These are phyloP conservation scores for Leptographium galeiforme DNA, from an alignment of 2,329 filamentous ascomycete species.

Conservation along the genomic window DNA sequence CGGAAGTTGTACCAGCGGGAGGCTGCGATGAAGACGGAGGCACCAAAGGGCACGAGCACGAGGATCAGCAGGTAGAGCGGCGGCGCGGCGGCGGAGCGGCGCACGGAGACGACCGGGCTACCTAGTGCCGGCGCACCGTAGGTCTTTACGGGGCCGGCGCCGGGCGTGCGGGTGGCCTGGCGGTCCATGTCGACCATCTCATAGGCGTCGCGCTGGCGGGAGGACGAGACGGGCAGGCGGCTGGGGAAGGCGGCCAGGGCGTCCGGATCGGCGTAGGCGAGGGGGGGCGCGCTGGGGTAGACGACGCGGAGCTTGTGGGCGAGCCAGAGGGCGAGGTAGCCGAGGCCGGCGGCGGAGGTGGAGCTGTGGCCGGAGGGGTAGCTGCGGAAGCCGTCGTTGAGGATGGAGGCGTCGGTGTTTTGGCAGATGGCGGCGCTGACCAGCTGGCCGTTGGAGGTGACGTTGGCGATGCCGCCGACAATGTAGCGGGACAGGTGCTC, in stretches of 20 bases:
- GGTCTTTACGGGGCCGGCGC: neutral
- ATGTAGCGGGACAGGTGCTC: slow-evolving; percentile 43
- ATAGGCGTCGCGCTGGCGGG: slow-evolving; percentile 15
- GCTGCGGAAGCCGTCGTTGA: slow-evolving; percentile 73
- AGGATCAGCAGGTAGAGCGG: slow-evolving; percentile 66
- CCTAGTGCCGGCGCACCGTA: neutral
- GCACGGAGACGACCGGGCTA: slow-evolving; percentile 38
- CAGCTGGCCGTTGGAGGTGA: slow-evolving; percentile 47
- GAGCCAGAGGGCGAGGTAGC: slow-evolving; percentile 79
- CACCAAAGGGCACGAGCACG: slow-evolving; percentile 56
- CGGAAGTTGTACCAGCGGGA: slow-evolving; percentile 81
- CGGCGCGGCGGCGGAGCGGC: slow-evolving; percentile 66
- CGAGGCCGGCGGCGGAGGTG: slow-evolving; percentile 62
- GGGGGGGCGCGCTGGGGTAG: slow-evolving; percentile 39
- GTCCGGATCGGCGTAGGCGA: slow-evolving; percentile 13
- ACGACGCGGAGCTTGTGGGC: slow-evolving; percentile 69
- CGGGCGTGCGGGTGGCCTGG: neutral
- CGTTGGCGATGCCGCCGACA: slow-evolving; percentile 45
- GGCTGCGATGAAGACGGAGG: slow-evolving; percentile 68
- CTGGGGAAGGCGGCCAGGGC: slow-evolving; percentile 61
- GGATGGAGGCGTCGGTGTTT: slow-evolving; percentile 43
- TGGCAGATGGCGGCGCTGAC: slow-evolving; percentile 68
- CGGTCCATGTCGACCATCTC: slow-evolving; percentile 14
- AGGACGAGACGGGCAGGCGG: slow-evolving; percentile 31
- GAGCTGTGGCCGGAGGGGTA: slow-evolving; percentile 71